Base-by-base conservation (phyloP, 106 monocot species). In the Acanthochlamys bracteata region DNA sequence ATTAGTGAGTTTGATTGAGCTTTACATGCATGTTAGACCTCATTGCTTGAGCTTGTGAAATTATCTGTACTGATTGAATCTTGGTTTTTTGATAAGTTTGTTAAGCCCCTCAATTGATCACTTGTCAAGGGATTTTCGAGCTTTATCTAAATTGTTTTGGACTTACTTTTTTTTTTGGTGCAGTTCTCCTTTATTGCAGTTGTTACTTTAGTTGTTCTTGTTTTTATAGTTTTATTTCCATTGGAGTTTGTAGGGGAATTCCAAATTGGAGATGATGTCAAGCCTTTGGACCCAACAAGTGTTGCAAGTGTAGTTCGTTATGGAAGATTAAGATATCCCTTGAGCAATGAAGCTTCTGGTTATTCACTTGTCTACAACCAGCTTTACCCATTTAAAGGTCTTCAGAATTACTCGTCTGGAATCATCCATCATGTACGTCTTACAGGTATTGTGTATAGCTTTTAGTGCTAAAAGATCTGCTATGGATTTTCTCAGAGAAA, bases 391-490 rank as follows among this genome's bases (percentile, higher is more conserved):
- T 93, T 83, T 66, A 69, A 78, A 59, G 89, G 86, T 60, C 79
- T 89, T 19, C 74, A 65, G 61, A 93, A 93, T 43, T 93, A 89
- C 64, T 81, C 89, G 14, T 93, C 93, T 51, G 93, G 89, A 40
- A 93, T 93, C 45, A 89, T 93, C 22, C 93, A 93, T 67, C 93
- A 89, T 79, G 93, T 86, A 69, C 83, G 76, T 20, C 80, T 93
- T 54, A 75, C 71, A 75, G 93, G 93, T 86, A 66, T 43, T 43
- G 43, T 7, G 7, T 43, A 13, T 8, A 8, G 43, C 7, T 43
- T 13, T 43, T 7, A 8, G 7, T 13, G 7, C 13, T 43, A 43
- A 13, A 43, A 13, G 43, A 43, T 13, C 43, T 43, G n/a, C n/a
- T n/a, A n/a, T 43, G 43, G 13, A 7, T 43, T 8, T 43, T 43